Base-by-base conservation (phyloP, 83 land plant species). In the Larix sibirica region DNA sequence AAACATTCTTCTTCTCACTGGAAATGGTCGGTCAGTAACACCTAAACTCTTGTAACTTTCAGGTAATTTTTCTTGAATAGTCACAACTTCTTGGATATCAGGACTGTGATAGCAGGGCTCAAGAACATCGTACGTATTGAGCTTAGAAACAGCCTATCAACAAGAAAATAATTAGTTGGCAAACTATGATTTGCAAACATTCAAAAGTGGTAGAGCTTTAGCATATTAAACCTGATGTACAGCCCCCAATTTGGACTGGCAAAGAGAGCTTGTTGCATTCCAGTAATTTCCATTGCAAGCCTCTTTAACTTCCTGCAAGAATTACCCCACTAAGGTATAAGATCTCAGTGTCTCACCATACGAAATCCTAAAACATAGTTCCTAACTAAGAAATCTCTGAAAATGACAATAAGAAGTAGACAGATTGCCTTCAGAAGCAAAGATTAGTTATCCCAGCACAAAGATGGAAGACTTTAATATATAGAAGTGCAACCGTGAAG, bases 31-130 rank as follows among this genome's bases (percentile, higher is more conserved):
- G 28, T 85, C 31, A 9, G 81, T 81, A 47, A 81, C 84, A 50
- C 89, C 89, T 74, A 84, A 44, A 64, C 31, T 87, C 33, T 87
- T 77, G 65, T 84, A 84, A 69, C 87, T 84, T 54, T 54, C 18
- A 1, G 87, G 89, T 42, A 87, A 64, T 58, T 77, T 78, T 28
- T 78, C n/a, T 28, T 62, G 24, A 80, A 63, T 59, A 36, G 36
- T 58, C 8, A 80, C 24, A 76, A 76, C 20, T 47, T 64, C 61
- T 24, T 78, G 76, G 54, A 61, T 20, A 20, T 74, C 3, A 31
- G 73, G 36, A 66, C 74, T 66, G 21, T 87, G 88, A 78, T 84
- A 87, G 58, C 87, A 87, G n/a, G 84, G 89, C 79, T 87, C 89
- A 65, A 87, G 54, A 38, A 87, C 82, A 79, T 87, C 84, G 79